These are phyloP conservation scores for Lecanicillium sp. DNA, from an alignment of 2,329 filamentous ascomycete genomes.

Conservation along the genomic window DNA sequence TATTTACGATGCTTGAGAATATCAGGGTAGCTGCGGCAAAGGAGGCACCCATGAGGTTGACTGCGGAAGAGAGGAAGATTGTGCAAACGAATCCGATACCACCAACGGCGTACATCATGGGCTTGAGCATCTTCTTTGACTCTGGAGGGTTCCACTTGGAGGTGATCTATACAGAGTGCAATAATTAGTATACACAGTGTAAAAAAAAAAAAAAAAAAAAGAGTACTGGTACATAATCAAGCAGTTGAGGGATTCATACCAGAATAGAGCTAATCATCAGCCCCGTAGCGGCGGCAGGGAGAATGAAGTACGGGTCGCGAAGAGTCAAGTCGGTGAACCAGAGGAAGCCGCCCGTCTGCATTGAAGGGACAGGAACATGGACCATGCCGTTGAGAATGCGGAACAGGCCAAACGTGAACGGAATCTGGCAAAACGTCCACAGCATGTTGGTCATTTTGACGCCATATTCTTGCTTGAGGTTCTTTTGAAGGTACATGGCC, in stretches of 20 bases:
- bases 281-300: conserved; percentile 55
- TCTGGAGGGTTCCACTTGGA: conserved; percentile 22
- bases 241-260: conserved; percentile 21
- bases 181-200: no score
- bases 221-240: no score
- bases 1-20: conserved; percentile 29
- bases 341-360: conserved; percentile 60
- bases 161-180: conserved; percentile 23
- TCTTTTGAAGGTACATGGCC: conserved; percentile 24
- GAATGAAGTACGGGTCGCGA: conserved; percentile 66
- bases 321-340: conserved; percentile 77
- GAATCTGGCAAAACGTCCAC: conserved; percentile 38
- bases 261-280: conserved; percentile 50
- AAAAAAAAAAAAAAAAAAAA: neutral
- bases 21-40: conserved; percentile 28
- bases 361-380: conserved; percentile 67
- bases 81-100: conserved; percentile 35
- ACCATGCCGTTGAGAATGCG: conserved; percentile 67
- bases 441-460: conserved; percentile 24
- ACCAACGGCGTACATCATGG: conserved; percentile 34
- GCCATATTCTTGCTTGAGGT: conserved; percentile 27
- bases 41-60: conserved; percentile 40
- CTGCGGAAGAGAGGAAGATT: conserved; percentile 36
- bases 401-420: conserved; percentile 76
- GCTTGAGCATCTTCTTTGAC: conserved; percentile 28